Percentiles rank a stretch among this genome's conserved stretches.
phyloP scores from a whole-genome alignment of 306 rosid species.

The Heteromeles arbutifolia region DNA sequence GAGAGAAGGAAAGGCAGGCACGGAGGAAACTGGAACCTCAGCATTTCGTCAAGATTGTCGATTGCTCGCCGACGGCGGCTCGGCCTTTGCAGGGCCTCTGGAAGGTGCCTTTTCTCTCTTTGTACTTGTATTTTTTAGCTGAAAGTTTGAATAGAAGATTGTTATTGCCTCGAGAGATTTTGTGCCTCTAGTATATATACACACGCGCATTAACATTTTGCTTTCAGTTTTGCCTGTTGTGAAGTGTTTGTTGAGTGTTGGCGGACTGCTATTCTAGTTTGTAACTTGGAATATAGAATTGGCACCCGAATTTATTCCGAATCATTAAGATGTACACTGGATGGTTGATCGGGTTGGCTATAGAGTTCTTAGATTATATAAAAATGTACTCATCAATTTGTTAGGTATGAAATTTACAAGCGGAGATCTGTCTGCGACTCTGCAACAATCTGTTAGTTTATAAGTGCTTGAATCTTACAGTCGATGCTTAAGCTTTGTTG shows the following conservation, averaged over 20 bases:
- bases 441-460: background rate
- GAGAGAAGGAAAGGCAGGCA: conserved; percentile 60
- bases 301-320: too few species aligned
- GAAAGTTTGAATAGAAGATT: background rate
- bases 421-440: background rate
- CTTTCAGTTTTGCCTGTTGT: background rate
- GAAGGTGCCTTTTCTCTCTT: conserved; percentile 58
- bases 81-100: conserved; percentile 96
- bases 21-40: conserved; percentile 82
- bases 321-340: background rate
- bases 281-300: too few species aligned
- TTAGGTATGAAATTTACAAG: background rate
- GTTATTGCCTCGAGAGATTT: background rate
- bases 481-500: background rate
- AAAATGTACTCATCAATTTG: background rate
- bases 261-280: too few species aligned
- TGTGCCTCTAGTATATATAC: background rate
- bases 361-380: background rate
- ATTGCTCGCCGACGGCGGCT: conserved; percentile 61
- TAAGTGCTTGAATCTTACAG: background rate
- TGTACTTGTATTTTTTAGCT: conserved; percentile 19
- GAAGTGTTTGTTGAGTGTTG: background rate
- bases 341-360: background rate
- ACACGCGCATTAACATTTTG: background rate
- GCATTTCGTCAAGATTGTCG: conserved; percentile 85